Base-by-base conservation (phyloP, 2,329 filamentous ascomycete species). In the Monilinia fructigena region DNA sequence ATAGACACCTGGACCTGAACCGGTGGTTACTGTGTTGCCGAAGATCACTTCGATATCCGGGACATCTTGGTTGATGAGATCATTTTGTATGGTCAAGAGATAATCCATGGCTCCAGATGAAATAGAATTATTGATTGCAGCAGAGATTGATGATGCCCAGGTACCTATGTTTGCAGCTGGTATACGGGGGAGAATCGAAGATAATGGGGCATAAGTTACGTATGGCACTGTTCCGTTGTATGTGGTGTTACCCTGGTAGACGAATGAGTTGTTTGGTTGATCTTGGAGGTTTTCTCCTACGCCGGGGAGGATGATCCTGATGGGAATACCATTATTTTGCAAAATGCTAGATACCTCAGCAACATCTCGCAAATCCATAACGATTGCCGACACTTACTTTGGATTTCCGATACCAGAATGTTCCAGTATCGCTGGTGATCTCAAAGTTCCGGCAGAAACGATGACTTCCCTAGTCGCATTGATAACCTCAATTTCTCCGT, bases 21-120 rank as follows among this genome's bases (percentile, higher is more conserved):
- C 68, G 10, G 48, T 31, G 2, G 35, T 42, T 1, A 61, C 53
- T 3, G 68, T 65, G 2, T 70, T 68, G 0, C 77, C 76, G 0
- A 76, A 74, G 55, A 85, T 72, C 0, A 82, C 75, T 71, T 85
- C 83, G 0, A 77, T 79, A 3, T 83, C 74, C 0, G 83, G 80
- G 0, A 82, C 76, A 16, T 77, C 74, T 38, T 55, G 26, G 71
- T 82, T 83, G 20, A 85, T 77, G 12, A 85, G 74, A 60, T 81
- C 77, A 67, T 83, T 77, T 72, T 85, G 81, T 3, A 81, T 73
- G 10, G 73, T 73, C 26, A 84, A 76, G 1, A 83, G 72, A 66
- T 81, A 76, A 40, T 83, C 67, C 18, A 77, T 74, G 18, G 74
- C 66, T 5, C 74, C 69, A 12, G 72, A 69, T 16, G 78, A 69